A percentile compares a stretch with the other conserved stretches of the same genome.
Evolutionary conservation across 2,329 filamentous ascomycete species (phyloP).

Genomic region (Diplodia seriata): DNA sequence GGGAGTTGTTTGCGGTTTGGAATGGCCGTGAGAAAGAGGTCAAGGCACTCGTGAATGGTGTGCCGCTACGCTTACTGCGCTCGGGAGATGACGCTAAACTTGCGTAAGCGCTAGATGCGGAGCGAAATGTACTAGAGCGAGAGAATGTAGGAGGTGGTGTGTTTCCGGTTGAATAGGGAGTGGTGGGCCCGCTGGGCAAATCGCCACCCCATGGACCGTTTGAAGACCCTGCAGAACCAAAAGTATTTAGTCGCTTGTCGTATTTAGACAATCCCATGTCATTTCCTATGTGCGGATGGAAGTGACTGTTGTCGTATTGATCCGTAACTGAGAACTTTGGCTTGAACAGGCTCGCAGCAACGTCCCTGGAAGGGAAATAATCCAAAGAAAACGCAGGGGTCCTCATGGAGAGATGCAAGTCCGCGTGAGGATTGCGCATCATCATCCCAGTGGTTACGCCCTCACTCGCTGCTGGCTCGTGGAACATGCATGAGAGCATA

Average conservation of each 20-base stretch:
- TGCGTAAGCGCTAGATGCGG: constrained; percentile 45
- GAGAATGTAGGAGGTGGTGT: constrained; percentile 57
- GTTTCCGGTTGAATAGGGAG: constrained; percentile 60
- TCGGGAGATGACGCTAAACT: constrained; percentile 54
- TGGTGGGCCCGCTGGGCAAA: constrained; percentile 54
- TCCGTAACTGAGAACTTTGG: constrained; percentile 45
- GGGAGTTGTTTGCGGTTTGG: constrained; percentile 47
- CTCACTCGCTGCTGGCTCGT: constrained; percentile 55
- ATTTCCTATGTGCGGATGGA: constrained; percentile 43
- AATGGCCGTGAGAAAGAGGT: constrained; percentile 51
- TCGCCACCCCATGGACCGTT: constrained; percentile 58
- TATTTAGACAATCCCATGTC: constrained; percentile 38
- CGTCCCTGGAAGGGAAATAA: constrained; percentile 53
- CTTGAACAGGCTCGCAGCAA: constrained; percentile 53
- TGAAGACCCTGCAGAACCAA: constrained; percentile 59
- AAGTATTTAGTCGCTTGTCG: constrained; percentile 43
- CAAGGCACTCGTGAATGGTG: constrained; percentile 51
- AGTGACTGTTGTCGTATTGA: constrained; percentile 35
- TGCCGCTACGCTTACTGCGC: constrained; percentile 42
- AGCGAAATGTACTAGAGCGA: constrained; percentile 49
- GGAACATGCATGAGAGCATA: constrained; percentile 68
- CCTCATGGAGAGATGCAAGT: constrained; percentile 51
- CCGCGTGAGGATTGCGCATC: constrained; percentile 38
- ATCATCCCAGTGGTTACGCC: constrained; percentile 49
- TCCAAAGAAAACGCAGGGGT: constrained; percentile 56